phyloP scores from a whole-genome alignment of 345 rosid genomes.

The Camelina hispida region DNA sequence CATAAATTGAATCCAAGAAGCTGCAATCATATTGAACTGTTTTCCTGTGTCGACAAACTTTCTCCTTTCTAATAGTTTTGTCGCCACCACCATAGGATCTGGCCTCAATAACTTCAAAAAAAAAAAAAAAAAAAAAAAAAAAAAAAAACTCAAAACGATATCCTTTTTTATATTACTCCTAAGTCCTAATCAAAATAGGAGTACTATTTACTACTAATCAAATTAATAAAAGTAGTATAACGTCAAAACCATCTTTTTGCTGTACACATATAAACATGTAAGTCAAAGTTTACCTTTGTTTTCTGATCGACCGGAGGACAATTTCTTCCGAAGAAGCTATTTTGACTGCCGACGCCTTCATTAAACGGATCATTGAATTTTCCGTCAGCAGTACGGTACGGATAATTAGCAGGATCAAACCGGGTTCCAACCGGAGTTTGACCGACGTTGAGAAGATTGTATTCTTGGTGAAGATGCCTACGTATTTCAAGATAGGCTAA shows the following conservation, averaged over 20 bases:
- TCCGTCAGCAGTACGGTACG: conserved; percentile 58
- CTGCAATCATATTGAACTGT: conserved; percentile 69
- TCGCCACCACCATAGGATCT: conserved; percentile 59
- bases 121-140: neutral
- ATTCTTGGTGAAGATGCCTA: conserved; percentile 61
- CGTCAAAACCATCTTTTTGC: no score
- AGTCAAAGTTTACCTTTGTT: conserved; percentile 26
- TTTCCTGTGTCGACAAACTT: conserved; percentile 55
- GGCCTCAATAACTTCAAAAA: conserved; percentile 45
- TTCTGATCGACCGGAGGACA: conserved; percentile 47
- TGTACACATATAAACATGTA: neutral
- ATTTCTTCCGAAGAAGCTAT: conserved; percentile 64
- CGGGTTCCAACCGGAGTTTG: conserved; percentile 50
- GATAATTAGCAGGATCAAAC: conserved; percentile 55
- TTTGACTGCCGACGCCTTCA: conserved; percentile 55
- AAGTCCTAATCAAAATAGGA: no score
- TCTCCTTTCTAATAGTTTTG: conserved; percentile 54
- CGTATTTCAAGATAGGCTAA: conserved; percentile 52
- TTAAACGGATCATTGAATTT: conserved; percentile 57
- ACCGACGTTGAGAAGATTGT: conserved; percentile 62
- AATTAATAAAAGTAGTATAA: no score
- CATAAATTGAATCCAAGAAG: conserved; percentile 74
- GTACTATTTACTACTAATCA: no score
- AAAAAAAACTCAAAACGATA: neutral
- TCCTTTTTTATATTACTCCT: no score